A percentile compares a stretch with the other conserved stretches of the same genome.
phyloP scores from a whole-genome alignment of 805 yeast genomes.

The Suhomyces tanzawaensis region DNA sequence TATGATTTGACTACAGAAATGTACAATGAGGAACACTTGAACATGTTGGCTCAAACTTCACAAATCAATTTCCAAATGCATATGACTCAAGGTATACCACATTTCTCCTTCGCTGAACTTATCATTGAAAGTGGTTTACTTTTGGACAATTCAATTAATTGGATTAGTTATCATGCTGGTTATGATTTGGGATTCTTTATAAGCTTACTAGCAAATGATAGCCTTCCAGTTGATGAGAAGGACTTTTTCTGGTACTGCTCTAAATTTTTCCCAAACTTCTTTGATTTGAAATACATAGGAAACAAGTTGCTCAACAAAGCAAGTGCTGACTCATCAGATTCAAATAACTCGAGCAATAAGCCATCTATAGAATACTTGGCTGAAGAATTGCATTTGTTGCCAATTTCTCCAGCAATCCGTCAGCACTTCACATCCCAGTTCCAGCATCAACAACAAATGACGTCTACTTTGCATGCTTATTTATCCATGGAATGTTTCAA shows the following conservation, averaged over 20 bases:
- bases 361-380: constrained; percentile 61
- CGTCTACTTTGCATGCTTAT: constrained; percentile 60
- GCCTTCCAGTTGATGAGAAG: constrained; percentile 76
- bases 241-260: constrained; percentile 72
- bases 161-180: constrained; percentile 93
- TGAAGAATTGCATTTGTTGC: constrained; percentile 63
- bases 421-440: constrained; percentile 24
- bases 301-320: constrained; percentile 32
- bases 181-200: constrained; percentile 91
- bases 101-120: constrained; percentile 76
- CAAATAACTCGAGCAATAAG: constrained; percentile 22
- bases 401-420: constrained; percentile 51
- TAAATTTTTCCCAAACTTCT: constrained; percentile 75
- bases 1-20: constrained; percentile 77
- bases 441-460: constrained; percentile 30
- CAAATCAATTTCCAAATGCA: constrained; percentile 73
- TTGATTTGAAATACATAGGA: constrained; percentile 68
- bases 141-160: constrained; percentile 64
- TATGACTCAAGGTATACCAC: constrained; percentile 73
- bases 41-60: constrained; percentile 76
- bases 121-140: constrained; percentile 84
- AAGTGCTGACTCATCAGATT: constrained; percentile 10
- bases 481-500: constrained; percentile 64
- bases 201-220: constrained; percentile 68
- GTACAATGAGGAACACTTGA: constrained; percentile 84